These are phyloP conservation scores for Lotmaria passim DNA, from an alignment of 208 protist species.

Conservation along the genomic window DNA sequence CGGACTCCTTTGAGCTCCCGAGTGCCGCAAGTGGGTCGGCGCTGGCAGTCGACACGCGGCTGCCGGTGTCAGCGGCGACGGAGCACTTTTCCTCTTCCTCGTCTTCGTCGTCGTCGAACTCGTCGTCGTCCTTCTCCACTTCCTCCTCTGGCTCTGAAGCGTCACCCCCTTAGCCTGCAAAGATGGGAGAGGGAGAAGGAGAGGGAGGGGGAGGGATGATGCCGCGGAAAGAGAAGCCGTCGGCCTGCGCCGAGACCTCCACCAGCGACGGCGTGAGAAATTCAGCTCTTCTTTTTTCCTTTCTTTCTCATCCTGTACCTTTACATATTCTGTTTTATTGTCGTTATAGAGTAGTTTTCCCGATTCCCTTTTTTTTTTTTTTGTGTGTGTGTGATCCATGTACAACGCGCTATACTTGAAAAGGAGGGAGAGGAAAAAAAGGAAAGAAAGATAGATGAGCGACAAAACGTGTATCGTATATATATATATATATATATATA, in stretches of 20 bases:
- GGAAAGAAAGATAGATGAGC: too few species aligned
- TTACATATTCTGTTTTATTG: constrained; percentile 15
- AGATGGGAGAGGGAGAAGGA: too few species aligned
- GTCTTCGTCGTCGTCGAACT: too few species aligned
- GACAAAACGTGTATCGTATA: too few species aligned
- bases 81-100: neutral
- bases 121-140: neutral
- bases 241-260: too few species aligned
- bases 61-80: neutral
- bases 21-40: constrained; percentile 1
- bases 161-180: neutral
- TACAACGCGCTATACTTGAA: too few species aligned
- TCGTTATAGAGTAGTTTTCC: too few species aligned
- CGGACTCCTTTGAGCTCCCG: constrained; percentile 20
- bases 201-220: too few species aligned
- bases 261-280: neutral
- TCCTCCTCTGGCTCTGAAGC: neutral
- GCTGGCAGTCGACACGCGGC: neutral
- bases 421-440: too few species aligned
- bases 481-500: too few species aligned
- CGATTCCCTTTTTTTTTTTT: constrained; percentile 21
- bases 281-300: neutral
- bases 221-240: neutral
- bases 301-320: neutral
- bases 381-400: too few species aligned